phyloP scores from a whole-genome alignment of 768 basidiomycete species.

The Flagelloscypha sp. region DNA sequence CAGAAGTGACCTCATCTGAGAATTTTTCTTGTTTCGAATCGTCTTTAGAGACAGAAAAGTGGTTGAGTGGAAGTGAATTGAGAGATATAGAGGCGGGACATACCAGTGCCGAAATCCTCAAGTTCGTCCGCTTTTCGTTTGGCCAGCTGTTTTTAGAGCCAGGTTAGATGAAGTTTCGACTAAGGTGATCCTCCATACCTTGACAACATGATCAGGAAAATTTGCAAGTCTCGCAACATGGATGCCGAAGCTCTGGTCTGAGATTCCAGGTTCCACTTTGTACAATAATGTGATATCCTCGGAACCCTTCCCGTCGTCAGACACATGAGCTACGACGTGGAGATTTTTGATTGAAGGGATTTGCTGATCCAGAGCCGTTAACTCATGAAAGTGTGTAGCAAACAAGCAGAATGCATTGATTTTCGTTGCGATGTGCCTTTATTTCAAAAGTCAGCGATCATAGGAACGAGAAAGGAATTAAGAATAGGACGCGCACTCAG shows the following conservation, averaged over 20 bases:
- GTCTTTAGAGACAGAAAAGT: constrained; percentile 8
- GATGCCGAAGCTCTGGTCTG: constrained; percentile 97
- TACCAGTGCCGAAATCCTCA: constrained; percentile 69
- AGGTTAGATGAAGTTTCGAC: not conserved
- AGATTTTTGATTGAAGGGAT: constrained; percentile 84
- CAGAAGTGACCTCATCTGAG: constrained; percentile 54
- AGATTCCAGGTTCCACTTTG: constrained; percentile 69
- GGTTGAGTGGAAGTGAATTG: not conserved
- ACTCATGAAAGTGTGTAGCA: constrained; percentile 96
- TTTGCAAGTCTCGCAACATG: constrained; percentile 97
- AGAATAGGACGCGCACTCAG: constrained; percentile 56
- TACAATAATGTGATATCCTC: constrained; percentile 70
- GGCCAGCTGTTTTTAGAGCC: constrained; percentile 50
- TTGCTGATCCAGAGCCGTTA: constrained; percentile 86
- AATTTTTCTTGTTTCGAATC: constrained; percentile 34
- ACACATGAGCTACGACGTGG: constrained; percentile 92
- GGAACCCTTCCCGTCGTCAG: constrained; percentile 25
- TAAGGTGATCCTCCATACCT: constrained; percentile 34
- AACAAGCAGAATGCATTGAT: constrained; percentile 94
- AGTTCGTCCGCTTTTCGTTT: constrained; percentile 87
- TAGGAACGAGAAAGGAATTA: not conserved
- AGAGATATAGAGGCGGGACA: constrained; percentile 1
- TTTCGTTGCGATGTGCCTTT: constrained; percentile 84
- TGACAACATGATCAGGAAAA: constrained; percentile 91
- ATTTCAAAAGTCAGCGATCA: not conserved